phyloP scores from a whole-genome alignment of 345 rosid genomes.

The Citrus cavaleriei region DNA sequence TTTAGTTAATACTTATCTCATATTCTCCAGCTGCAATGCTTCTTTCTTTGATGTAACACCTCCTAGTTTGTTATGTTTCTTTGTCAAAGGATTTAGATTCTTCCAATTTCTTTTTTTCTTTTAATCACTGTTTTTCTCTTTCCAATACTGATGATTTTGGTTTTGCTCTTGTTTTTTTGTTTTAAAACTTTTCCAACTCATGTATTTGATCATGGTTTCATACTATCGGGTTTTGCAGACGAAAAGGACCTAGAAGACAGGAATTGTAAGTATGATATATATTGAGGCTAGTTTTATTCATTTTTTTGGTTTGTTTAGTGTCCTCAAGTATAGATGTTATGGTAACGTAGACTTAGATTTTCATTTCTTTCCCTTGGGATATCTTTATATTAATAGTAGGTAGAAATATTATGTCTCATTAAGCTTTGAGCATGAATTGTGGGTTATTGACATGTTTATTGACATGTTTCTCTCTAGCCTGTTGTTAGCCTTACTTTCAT shows the following conservation, averaged over 20 bases:
- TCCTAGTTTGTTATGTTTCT: too few relatives aligned
- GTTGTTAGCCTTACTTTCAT: too few relatives aligned
- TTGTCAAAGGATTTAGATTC: neutral
- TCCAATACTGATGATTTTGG: neutral
- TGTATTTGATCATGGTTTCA: neutral
- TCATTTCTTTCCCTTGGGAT: too few relatives aligned
- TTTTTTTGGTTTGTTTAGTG: neutral
- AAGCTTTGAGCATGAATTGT: neutral
- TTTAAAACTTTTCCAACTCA: neutral
- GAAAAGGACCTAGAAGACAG: conserved; percentile 76
- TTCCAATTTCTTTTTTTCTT: neutral
- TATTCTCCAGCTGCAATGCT: too few relatives aligned
- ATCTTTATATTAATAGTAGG: too few relatives aligned
- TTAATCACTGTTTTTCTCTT: neutral
- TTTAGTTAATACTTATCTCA: too few relatives aligned
- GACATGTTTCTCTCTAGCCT: neutral
- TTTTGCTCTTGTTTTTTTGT: neutral
- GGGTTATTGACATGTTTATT: neutral
- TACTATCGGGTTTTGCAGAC: conserved; percentile 28
- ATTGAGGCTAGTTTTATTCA: neutral
- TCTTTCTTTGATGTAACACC: too few relatives aligned
- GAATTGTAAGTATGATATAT: conserved; percentile 57
- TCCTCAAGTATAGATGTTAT: neutral
- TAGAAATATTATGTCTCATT: neutral
- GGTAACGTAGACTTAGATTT: too few relatives aligned